Evolutionary conservation across 1,284 basidiomycete species (phyloP), one percentile per base, ranked within the genome.

Genomic region (Lignosus rhinocerotis): DNA sequence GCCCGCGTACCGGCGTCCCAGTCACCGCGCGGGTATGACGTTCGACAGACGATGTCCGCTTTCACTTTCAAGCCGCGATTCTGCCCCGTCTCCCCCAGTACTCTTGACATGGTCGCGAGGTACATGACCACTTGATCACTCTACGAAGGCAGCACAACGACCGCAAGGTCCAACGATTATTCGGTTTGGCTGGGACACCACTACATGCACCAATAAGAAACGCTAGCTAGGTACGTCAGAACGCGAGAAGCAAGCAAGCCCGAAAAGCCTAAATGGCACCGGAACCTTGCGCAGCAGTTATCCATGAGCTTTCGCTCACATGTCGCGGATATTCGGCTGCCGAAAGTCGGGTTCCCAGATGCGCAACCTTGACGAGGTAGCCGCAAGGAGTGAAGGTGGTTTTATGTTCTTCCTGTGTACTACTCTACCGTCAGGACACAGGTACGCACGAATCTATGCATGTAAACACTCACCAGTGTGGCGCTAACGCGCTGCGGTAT

Each of bases 401-500:
- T 19, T 43, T 6, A 11, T 45, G 8, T 25, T 30, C 1, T 45
- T 45, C 21, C 30, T 25, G 30, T 30, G 21, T 45, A 30, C 21
- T 30, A 6, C 25, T 3, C 6, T 3, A 30, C 12, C 43, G 17
- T 12, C 11, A 45, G 11, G 21, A 19, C n/a, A 5, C n/a, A 12
- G 1, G 21, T 11, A 16, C 1, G 14, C 25, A 14, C 21, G 3
- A 21, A 10, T 17, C 10, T 17, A 17, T 17, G 41, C 1, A 14
- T 30, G 10, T 44, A 31, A 7, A 50, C n/a, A 6, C 43, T 36
- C 38, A 38, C n/a, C 12, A 14, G 34, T 30, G 6, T 38, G 19
- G 8, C 1, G 32, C 67, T 58, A 70, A 14, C 69, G 69, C 19
- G 63, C 52, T 3, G 55, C 57, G 38, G 69, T 66, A 32, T 69